Base-by-base conservation (phyloP, 2,329 filamentous ascomycete species). In the Pyrenophora tritici-repentis region DNA sequence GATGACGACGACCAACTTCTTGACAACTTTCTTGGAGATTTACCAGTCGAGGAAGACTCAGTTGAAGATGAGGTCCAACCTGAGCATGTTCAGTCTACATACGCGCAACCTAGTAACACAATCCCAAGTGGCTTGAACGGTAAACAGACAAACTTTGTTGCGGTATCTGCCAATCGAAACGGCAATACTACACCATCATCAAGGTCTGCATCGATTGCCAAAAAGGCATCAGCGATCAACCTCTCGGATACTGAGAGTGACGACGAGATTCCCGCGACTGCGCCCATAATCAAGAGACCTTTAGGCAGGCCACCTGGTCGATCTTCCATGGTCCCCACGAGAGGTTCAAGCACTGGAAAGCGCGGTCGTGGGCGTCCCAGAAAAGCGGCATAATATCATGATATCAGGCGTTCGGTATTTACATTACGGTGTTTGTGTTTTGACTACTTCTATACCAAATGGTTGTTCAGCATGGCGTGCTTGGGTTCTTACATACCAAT, bases 141-240 rank as follows among this genome's bases (percentile, higher is more conserved):
- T n/a, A 72, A 68, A 57, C 73, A 72, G 40, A 68, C 73, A 51
- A 74, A 71, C 45, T 67, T 73, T 17, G 63, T 72, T 1, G 58
- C 58, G 33, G 48, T 63, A 12, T 53, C 58, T 4, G 57, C 61
- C 1, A 70, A 64, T 43, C 59, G 56, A 18, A 61, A 59, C 10
- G 41, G 49, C 13, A 52, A 49, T 9, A 57, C 39, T 12, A 47
- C 51, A 0, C 52, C 59, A 12, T 51, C 51, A 14, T 54, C 63
- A 4, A 54, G 43, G 6, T 64, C 67, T 14, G 60, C 62, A 2
- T 52, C 53, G 24, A 37, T 66, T 22, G 64, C 65, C 22, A 60
- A 58, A 22, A 58, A 54, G 43, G 33, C 39, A n/a, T 58, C 56
- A 32, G 41, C 51, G 2, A 53, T 68, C 6, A 55, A 66, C 12